Base-by-base conservation (phyloP, 192 early-diverging fungal genomes). In the Chytriomyces sp. region DNA sequence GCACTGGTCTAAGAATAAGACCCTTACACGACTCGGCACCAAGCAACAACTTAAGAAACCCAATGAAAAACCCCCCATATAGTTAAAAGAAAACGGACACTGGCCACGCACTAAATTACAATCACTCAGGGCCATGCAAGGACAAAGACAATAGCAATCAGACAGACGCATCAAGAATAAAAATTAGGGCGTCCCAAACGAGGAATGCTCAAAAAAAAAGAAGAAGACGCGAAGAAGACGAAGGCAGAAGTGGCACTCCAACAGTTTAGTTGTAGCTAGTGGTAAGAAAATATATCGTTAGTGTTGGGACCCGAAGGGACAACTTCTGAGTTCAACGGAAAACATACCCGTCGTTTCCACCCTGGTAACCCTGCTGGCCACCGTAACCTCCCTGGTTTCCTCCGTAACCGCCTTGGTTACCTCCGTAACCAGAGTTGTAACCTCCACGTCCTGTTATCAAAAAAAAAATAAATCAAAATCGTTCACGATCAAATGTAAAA, bases 311-410 rank as follows among this genome's bases (percentile, higher is more conserved):
- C 43, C n/a, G 49, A 69, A 43, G 18, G 3, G 26, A 57, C 53
- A 53, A 1, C 13, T 57, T 57, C n/a, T n/a, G n/a, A n/a, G n/a
- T n/a, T n/a, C n/a, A n/a, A n/a, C n/a, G n/a, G n/a, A n/a, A n/a
- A n/a, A n/a, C n/a, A 0, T 66, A 72, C 72, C 79, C 64, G 7
- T 69, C 61, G 75, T 64, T 71, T 64, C 13, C 35, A 46, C 45
- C 67, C 45, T 45, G 67, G 59, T 68, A 68, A 61, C 76, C 65
- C 11, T 43, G 72, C 43, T n/a, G 13, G 50, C 57, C 71, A 35
- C 77, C 77, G 35, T 71, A 60, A 45, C 75, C 75, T n/a, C 75
- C 61, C 24, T 35, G 59, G 62, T 76, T 76, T 35, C 76, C 80
- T 9, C 80, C 80, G 64, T 67, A 61, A 53, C 75, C 77, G 76